Evolutionary conservation across 2,329 filamentous ascomycete genomes (phyloP), one percentile per base, ranked within the genome.

Genomic region (Podosphaera aphanis): DNA sequence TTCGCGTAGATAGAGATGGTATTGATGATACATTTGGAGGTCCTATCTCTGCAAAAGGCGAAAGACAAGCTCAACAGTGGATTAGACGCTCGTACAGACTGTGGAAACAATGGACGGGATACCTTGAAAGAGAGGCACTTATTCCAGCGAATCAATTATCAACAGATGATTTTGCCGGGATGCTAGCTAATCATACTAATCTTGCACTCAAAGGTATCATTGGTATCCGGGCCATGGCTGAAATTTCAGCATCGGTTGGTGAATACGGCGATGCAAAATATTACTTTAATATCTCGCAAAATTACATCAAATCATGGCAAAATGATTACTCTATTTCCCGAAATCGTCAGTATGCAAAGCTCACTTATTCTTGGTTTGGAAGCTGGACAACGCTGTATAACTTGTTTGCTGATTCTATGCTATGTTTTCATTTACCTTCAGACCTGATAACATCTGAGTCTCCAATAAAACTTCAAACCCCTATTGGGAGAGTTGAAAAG

Each of bases 191-290:
- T 29, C 75, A 80, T 56, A 79, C 76, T 2, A 83, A 81, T 49
- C 64, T 80, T 18, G 81, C 81, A 0, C 63, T 86, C 44, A 86
- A 86, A 57, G 81, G 80, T 18, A 83, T 85, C 50, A 68, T 86
- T 43, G 81, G 80, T 19, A 79, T 88, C 59, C 74, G 77, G 57
- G 81, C 81, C 20, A 85, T 85, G 76, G 74, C 74, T 52, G 71
- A 77, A 53, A 63, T 82, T 13, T 67, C 79, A 1, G 65, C 67
- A 31, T 59, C 78, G 5, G 63, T 73, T 37, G 74, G 69, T 38
- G 64, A 75, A 18, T 57, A 62, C 0, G 62, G 63, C 5, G 77
- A 82, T 52, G 70, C 67, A 29, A 62, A 68, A 31, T 64, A 73
- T 50, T 81, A 73, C 58, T 66, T 66, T 53, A 70, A 73, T 45